These are phyloP conservation scores for Tulasnella sp. DNA, from an alignment of 768 basidiomycete genomes.

Conservation along the genomic window DNA sequence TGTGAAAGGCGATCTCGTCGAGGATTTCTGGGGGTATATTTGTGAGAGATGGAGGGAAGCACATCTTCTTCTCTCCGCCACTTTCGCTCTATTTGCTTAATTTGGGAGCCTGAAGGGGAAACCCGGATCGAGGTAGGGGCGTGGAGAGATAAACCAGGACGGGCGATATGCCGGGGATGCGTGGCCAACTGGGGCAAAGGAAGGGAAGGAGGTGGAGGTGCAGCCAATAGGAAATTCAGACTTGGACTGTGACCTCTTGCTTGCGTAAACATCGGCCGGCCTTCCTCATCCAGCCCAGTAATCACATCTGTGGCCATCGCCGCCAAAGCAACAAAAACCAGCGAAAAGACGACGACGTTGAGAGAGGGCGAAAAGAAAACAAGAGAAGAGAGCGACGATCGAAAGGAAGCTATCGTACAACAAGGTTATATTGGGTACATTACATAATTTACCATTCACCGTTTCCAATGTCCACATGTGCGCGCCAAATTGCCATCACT, in stretches of 20 bases:
- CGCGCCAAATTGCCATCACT: not conserved
- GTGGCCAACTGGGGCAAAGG: not conserved
- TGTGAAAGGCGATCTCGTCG: slow-evolving; percentile 22
- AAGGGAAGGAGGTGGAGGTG: not conserved
- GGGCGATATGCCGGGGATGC: not conserved
- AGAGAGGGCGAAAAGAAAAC: not conserved
- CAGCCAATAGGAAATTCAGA: not conserved
- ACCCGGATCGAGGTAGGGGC: not conserved
- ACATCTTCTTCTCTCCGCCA: not conserved
- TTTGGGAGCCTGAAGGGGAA: not conserved
- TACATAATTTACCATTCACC: not conserved
- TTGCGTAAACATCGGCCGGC: not conserved
- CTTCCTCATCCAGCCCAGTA: not conserved
- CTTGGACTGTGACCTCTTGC: not conserved
- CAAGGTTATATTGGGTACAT: not conserved
- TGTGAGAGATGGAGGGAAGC: not conserved
- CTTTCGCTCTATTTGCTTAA: not conserved
- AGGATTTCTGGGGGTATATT: slow-evolving; percentile 19
- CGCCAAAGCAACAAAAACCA: not conserved
- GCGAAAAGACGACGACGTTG: not conserved
- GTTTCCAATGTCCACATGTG: not conserved
- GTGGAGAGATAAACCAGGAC: not conserved
- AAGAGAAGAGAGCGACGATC: not conserved
- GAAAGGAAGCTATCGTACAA: not conserved
- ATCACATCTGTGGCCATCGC: not conserved